A percentile compares a stretch with the other conserved stretches of the same genome.
These are phyloP conservation scores for Rosellinia necatrix DNA, from an alignment of 2,329 filamentous ascomycete species.

Conservation along the genomic window DNA sequence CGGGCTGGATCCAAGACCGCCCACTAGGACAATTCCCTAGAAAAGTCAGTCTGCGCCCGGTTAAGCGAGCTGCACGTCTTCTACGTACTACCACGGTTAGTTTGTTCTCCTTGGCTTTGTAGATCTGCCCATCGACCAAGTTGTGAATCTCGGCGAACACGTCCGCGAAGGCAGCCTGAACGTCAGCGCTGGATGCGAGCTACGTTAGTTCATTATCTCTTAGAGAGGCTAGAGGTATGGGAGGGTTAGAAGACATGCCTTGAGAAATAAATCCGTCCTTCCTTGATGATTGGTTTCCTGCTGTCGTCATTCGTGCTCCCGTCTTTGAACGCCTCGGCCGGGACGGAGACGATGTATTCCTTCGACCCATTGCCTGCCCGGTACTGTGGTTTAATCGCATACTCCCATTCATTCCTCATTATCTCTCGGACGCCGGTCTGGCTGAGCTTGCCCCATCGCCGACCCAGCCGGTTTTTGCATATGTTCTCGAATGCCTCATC, in stretches of 20 bases:
- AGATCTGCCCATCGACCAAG: slow-evolving; percentile 12
- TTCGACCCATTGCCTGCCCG: background rate
- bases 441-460: background rate
- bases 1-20: slow-evolving; percentile 7
- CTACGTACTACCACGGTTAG: background rate
- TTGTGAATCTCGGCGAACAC: slow-evolving; percentile 6
- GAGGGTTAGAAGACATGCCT: background rate
- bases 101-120: background rate
- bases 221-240: background rate
- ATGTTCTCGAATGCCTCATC: slow-evolving; percentile 10
- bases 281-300: slow-evolving; percentile 6
- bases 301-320: background rate
- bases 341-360: background rate
- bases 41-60: background rate
- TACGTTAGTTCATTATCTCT: background rate
- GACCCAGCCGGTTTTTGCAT: slow-evolving; percentile 2
- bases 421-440: background rate
- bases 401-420: slow-evolving; percentile 16
- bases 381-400: slow-evolving; percentile 3
- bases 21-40: slow-evolving; percentile 15
- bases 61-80: background rate
- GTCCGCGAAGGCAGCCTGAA: background rate
- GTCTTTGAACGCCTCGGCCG: background rate
- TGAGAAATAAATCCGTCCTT: slow-evolving; percentile 8
- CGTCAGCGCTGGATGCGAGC: background rate